These are phyloP conservation scores for Atalantia buxifolia DNA, from an alignment of 345 rosid genomes.

Conservation along the genomic window DNA sequence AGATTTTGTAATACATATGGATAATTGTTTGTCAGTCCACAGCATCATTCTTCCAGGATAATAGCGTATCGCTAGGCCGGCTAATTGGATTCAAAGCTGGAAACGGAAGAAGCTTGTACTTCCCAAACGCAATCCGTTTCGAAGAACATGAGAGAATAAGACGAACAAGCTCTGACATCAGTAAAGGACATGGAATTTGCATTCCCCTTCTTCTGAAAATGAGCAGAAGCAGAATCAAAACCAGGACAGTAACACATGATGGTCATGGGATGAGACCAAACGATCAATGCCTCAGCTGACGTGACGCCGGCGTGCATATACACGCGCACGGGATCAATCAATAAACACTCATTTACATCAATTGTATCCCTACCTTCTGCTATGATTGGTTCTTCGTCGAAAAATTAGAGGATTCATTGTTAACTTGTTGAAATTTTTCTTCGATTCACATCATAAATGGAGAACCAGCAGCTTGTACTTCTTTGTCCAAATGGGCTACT, in stretches of 20 bases:
- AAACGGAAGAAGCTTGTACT: slow-evolving; percentile 30
- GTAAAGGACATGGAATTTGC: slow-evolving; percentile 36
- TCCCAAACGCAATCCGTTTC: slow-evolving; percentile 17
- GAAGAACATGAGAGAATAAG: slow-evolving; percentile 14
- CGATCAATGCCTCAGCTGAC: background rate
- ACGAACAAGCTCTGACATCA: slow-evolving; percentile 9
- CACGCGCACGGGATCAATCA: background rate
- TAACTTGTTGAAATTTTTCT: background rate
- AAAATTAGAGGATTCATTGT: background rate
- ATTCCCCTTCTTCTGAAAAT: slow-evolving; percentile 45
- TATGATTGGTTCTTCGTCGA: background rate
- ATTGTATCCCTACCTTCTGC: background rate
- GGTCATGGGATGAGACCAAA: background rate
- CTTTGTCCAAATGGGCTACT: background rate
- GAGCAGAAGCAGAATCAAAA: slow-evolving; percentile 35
- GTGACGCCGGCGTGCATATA: background rate
- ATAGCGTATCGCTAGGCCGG: slow-evolving; percentile 42
- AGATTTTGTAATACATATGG: too few species aligned
- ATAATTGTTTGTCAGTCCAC: slow-evolving; percentile 33
- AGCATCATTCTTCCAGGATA: slow-evolving; percentile 54
- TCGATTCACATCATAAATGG: background rate
- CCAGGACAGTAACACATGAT: slow-evolving; percentile 16
- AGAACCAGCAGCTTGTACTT: background rate
- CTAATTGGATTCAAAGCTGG: slow-evolving; percentile 40
- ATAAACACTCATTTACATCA: background rate